phyloP scores from a whole-genome alignment of 2,329 filamentous ascomycete genomes.

The Aspergillus eucalypticola region DNA sequence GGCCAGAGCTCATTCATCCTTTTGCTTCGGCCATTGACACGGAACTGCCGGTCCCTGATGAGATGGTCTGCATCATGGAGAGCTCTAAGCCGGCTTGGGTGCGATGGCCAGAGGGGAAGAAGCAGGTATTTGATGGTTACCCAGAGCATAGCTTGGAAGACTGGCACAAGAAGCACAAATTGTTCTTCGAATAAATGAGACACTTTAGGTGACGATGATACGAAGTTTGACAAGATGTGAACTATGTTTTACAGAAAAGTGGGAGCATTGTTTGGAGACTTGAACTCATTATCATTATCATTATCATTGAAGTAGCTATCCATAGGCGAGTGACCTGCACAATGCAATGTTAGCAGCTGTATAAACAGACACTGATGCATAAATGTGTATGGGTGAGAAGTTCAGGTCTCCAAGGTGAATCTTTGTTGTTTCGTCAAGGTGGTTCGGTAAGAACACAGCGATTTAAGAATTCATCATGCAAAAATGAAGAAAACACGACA shows the following conservation, averaged over 20 bases:
- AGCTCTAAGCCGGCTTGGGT: constrained; percentile 50
- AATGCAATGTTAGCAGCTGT: constrained; percentile 27
- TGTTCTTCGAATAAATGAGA: constrained; percentile 30
- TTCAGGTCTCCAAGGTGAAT: constrained; percentile 69
- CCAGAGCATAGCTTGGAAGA: constrained; percentile 44
- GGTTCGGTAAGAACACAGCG: constrained; percentile 66
- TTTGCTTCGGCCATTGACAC: constrained; percentile 54
- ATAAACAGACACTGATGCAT: constrained; percentile 8
- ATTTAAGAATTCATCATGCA: constrained; percentile 62
- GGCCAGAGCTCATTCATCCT: constrained; percentile 52
- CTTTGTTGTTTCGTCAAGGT: constrained; percentile 58
- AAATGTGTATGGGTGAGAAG: constrained; percentile 14
- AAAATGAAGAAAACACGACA: constrained; percentile 9
- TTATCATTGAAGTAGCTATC: background rate
- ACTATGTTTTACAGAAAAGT: constrained; percentile 2
- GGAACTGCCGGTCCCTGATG: constrained; percentile 45
- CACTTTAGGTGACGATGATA: background rate
- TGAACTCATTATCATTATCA: background rate
- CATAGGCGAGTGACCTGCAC: background rate
- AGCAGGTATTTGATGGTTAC: constrained; percentile 44
- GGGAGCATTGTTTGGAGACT: background rate
- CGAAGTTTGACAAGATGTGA: constrained; percentile 7
- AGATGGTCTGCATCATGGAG: constrained; percentile 50
- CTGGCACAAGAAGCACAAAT: constrained; percentile 49
- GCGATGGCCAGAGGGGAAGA: constrained; percentile 51